Evolutionary conservation across 73 alveolate species (phyloP), one percentile per base, ranked within the genome.

Genomic region (Paramecium caudatum): DNA sequence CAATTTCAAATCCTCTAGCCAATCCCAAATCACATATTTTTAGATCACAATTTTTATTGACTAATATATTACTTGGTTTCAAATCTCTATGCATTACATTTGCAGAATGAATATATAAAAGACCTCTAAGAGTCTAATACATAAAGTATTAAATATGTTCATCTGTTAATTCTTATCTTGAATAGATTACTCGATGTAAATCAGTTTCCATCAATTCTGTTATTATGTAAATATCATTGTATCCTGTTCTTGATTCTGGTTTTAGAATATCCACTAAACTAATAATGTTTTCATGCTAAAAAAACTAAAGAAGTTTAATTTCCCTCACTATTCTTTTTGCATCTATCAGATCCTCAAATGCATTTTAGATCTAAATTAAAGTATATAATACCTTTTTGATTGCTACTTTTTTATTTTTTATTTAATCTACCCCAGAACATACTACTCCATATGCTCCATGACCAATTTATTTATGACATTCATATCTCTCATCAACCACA

Each of bases 141-240:
- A 95, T 90, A 62, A 96, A 95, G 87, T 91, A 95, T 91, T 95
- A 91, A 25, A 95, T 94, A 46, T 95, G 97, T 43, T 95, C 98
- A 61, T 94, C 98, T 34, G 95, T 91, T 81, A 95, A 91, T 45
- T 95, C 98, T 94, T 97, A 95, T 69, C 98, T 55, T 13, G 98
- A 93, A 90, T 96, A 95, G 55, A 97, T 93, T 15, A 97, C 99
- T 87, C 98, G 65, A 81, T 94, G 98, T 92, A 97, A 82, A 91
- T 97, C 99, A 5, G 99, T 96, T 85, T 97, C 99, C 99, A 97
- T 97, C 50, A 96, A 83, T 49, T 97, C 99, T 30, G 97, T 94
- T 9, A 97, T 94, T 43, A 97, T 96, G 88, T 97, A 97, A 47
- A 96, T 96, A 83, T 97, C 99, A 82, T 97, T 97, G 70, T 81